A percentile compares a stretch with the other conserved stretches of the same genome.
phyloP scores from a whole-genome alignment of 1,139 yeast genomes.

The Barnettozyma hawaiiensis region DNA sequence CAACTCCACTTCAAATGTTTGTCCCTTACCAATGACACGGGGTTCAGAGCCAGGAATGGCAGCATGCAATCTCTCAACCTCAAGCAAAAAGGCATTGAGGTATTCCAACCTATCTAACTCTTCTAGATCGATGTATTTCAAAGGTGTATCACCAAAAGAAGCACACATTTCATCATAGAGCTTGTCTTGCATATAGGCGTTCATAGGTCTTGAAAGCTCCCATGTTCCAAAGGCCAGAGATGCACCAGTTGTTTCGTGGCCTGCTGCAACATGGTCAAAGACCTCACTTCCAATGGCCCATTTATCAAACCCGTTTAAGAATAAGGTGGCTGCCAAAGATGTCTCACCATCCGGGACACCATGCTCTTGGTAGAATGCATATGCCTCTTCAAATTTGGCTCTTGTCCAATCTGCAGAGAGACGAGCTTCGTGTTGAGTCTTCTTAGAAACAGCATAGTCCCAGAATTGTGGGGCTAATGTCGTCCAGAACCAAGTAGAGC shows the following conservation, averaged over 20 bases:
- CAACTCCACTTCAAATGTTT: conserved; percentile 15
- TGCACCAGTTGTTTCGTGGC: conserved; percentile 73
- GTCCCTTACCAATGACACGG: conserved; percentile 37
- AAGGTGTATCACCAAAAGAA: conserved; percentile 18
- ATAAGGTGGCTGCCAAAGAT: conserved; percentile 17
- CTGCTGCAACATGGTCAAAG: conserved; percentile 56
- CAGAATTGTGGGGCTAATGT: conserved; percentile 55
- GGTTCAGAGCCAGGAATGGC: conserved; percentile 79
- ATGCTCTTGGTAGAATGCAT: conserved; percentile 14
- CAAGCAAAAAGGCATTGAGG: conserved; percentile 53
- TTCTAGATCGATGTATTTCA: conserved; percentile 14
- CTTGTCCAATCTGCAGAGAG: conserved; percentile 49
- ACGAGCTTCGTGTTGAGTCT: conserved; percentile 35
- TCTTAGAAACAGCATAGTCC: conserved; percentile 42
- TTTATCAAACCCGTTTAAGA: conserved; percentile 26
- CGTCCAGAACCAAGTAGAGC: conserved; percentile 67
- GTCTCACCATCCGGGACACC: conserved; percentile 12
- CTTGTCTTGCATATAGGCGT: conserved; percentile 37
- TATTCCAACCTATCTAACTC: conserved; percentile 48
- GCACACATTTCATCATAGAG: conserved; percentile 39
- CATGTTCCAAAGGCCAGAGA: conserved; percentile 56
- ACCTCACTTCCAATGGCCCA: conserved; percentile 39
- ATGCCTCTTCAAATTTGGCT: conserved; percentile 33
- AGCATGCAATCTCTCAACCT: conserved; percentile 55
- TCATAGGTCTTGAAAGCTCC: conserved; percentile 50